These are phyloP conservation scores for Monosporascus ibericus DNA, from an alignment of 2,329 filamentous ascomycete genomes.

Conservation along the genomic window DNA sequence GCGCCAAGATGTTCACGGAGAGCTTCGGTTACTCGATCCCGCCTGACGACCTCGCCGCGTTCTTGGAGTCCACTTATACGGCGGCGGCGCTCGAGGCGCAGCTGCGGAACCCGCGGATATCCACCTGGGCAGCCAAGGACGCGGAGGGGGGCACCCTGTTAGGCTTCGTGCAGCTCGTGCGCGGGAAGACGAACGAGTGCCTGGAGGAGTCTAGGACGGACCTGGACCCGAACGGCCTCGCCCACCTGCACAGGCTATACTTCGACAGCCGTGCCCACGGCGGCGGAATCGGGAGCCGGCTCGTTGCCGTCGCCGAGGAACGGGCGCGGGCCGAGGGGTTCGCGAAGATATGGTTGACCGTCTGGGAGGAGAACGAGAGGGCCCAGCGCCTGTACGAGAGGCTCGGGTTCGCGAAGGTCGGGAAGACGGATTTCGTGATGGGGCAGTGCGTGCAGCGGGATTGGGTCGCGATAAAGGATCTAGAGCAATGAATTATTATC, in stretches of 20 bases:
- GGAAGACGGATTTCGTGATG: conserved; percentile 14
- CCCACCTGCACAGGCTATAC: conserved; percentile 23
- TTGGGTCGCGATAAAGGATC: conserved; percentile 10
- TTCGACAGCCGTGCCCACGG: conserved; percentile 21
- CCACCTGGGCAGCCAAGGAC: conserved; percentile 18
- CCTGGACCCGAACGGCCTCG: conserved; percentile 8
- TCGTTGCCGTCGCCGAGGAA: conserved; percentile 18
- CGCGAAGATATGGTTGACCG: conserved; percentile 20
- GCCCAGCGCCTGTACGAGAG: conserved; percentile 18
- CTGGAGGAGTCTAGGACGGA: conserved; percentile 9
- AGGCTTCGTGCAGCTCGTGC: conserved; percentile 22
- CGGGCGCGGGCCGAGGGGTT: conserved; percentile 21
- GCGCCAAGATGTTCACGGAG: conserved; percentile 19
- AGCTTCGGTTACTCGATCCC: conserved; percentile 21
- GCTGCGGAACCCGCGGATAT: conserved; percentile 11
- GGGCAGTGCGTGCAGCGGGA: conserved; percentile 19
- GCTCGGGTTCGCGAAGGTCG: conserved; percentile 17
- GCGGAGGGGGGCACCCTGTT: conserved; percentile 8
- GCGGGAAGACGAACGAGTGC: conserved; percentile 12
- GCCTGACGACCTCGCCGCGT: conserved; percentile 16
- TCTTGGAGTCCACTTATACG: conserved; percentile 16
- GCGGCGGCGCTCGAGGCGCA: conserved; percentile 13
- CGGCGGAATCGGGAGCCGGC: conserved; percentile 20
- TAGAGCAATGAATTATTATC: not conserved
- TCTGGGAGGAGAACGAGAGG: conserved; percentile 19